Percentiles rank a stretch among this genome's conserved stretches.
These are phyloP conservation scores for Zygosaccharomyces sapae DNA, from an alignment of 1,139 yeast genomes.

Conservation along the genomic window DNA sequence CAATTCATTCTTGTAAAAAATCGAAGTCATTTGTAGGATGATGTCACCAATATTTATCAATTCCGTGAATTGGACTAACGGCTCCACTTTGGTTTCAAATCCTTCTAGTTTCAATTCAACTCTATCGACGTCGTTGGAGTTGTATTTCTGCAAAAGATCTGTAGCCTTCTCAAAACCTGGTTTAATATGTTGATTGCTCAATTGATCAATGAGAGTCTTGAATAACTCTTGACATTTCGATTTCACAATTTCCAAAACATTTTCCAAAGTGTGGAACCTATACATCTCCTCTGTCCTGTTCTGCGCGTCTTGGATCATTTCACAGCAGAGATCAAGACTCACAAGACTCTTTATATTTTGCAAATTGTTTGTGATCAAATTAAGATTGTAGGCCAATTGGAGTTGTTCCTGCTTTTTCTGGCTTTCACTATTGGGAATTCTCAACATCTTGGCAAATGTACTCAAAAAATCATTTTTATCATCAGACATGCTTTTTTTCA, in stretches of 20 bases:
- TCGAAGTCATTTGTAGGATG: constrained; percentile 87
- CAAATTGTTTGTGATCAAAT: constrained; percentile 43
- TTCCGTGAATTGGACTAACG: constrained; percentile 82
- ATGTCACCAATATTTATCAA: constrained; percentile 89
- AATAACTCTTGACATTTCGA: constrained; percentile 54
- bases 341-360: constrained; percentile 44
- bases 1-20: constrained; percentile 84
- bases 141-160: constrained; percentile 61
- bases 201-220: constrained; percentile 55
- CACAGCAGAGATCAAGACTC: constrained; percentile 45
- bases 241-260: constrained; percentile 32
- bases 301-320: constrained; percentile 43
- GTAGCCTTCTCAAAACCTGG: constrained; percentile 84
- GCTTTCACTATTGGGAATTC: constrained; percentile 43
- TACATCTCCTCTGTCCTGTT: constrained; percentile 40
- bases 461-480: constrained; percentile 43
- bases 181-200: constrained; percentile 70
- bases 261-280: constrained; percentile 28
- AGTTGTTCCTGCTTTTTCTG: constrained; percentile 42
- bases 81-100: constrained; percentile 54
- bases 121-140: constrained; percentile 51
- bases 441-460: constrained; percentile 59
- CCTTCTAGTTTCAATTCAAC: constrained; percentile 26
- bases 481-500: constrained; percentile 29
- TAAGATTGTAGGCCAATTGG: constrained; percentile 53